A percentile compares a stretch with the other conserved stretches of the same genome.
Conservation (phyloP, 2,329 filamentous ascomycete species). For the Neoarthrinium moseri region DNA sequence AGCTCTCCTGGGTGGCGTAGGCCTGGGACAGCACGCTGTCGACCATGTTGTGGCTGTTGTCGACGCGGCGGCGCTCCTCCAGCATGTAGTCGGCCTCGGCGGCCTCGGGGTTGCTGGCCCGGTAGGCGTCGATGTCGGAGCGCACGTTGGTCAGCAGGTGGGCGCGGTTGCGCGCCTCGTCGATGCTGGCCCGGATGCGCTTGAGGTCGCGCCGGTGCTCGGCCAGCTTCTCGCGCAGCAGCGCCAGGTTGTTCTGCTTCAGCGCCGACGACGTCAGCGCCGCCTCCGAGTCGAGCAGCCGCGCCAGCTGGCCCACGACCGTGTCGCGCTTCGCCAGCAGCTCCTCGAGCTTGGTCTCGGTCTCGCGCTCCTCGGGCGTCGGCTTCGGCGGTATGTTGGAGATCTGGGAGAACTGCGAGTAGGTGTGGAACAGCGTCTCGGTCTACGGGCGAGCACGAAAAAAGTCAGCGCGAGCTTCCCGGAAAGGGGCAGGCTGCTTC, state of each 20-base stretch:
- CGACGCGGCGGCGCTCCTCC: conserved; percentile 79
- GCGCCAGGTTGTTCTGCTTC: conserved; percentile 94
- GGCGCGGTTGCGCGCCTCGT: conserved; percentile 78
- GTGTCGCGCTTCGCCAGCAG: conserved; percentile 81
- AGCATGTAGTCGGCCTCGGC: conserved; percentile 98
- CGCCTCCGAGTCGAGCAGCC: conserved; percentile 90
- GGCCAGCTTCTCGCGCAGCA: conserved; percentile 84
- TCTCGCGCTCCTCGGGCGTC: conserved; percentile 77
- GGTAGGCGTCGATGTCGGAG: conserved; percentile 88
- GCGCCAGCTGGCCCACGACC: conserved; percentile 77
- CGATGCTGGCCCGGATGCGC: conserved; percentile 71
- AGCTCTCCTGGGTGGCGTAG: conserved; percentile 93
- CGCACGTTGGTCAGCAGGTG: conserved; percentile 90
- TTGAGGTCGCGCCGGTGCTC: conserved; percentile 83
- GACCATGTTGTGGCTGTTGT: conserved; percentile 84
- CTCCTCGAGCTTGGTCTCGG: conserved; percentile 80
- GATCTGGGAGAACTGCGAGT: conserved; percentile 85
- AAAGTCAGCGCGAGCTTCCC: background rate
- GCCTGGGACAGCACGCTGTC: conserved; percentile 92
- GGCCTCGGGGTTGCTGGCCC: conserved; percentile 73
- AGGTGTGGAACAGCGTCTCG: conserved; percentile 78
- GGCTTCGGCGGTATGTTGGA: conserved; percentile 79
- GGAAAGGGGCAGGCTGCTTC: conserved; percentile 12
- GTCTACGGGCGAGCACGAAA: conserved; percentile 54
- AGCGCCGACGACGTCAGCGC: conserved; percentile 83